Evolutionary conservation across 1,139 yeast genomes (phyloP).

Genomic region (Dujonia santamariae): DNA sequence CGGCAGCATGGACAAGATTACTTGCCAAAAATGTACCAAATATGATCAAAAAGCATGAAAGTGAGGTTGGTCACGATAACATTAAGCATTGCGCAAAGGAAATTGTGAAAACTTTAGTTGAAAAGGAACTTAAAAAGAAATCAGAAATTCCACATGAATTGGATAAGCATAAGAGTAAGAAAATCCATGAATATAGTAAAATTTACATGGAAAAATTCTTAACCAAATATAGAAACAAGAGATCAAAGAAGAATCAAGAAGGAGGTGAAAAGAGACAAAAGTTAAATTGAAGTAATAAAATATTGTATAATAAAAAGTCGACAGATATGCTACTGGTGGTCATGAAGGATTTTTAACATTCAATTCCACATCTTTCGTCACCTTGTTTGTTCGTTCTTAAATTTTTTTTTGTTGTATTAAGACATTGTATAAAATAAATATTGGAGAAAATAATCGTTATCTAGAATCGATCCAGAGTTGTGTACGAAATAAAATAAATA

Average conservation of each 20-base stretch:
- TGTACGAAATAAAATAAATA: too few relatives aligned
- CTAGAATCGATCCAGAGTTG: too few relatives aligned
- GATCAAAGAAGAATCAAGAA: not conserved
- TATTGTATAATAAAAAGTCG: not conserved
- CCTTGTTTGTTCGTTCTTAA: too few relatives aligned
- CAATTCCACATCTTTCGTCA: too few relatives aligned
- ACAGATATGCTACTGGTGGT: too few relatives aligned
- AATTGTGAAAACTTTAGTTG: slow-evolving; percentile 57
- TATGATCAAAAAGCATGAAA: slow-evolving; percentile 62
- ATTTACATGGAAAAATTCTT: slow-evolving; percentile 75
- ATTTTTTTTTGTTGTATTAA: too few relatives aligned
- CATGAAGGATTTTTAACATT: too few relatives aligned
- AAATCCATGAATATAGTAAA: slow-evolving; percentile 62
- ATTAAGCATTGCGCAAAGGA: slow-evolving; percentile 80
- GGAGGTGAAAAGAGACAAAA: not conserved
- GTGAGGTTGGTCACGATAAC: slow-evolving; percentile 67
- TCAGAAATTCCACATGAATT: slow-evolving; percentile 54
- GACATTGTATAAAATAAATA: too few relatives aligned
- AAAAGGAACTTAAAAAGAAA: slow-evolving; percentile 57
- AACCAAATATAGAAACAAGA: slow-evolving; percentile 44
- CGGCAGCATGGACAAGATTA: slow-evolving; percentile 53
- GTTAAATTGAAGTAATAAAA: too few relatives aligned
- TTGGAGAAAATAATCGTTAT: too few relatives aligned
- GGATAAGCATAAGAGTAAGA: slow-evolving; percentile 60
- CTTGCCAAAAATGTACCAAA: slow-evolving; percentile 84